Conservation (phyloP, 805 yeast species). For the Candida khao-thaluensis region DNA sequence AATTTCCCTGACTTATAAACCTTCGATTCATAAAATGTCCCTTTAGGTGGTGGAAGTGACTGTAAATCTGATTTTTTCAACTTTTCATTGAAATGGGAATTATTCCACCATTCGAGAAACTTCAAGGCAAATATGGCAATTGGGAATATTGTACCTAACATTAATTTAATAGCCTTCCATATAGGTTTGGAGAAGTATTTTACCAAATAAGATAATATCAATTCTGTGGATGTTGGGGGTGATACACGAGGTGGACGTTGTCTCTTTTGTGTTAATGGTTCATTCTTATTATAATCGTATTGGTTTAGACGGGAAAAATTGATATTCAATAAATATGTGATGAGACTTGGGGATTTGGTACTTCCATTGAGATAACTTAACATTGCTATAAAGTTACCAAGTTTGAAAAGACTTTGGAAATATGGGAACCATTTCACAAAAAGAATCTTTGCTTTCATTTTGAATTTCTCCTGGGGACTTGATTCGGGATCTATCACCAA, state of each 20-base stretch:
- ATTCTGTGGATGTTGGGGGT: slow-evolving; percentile 43
- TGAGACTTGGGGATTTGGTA: slow-evolving; percentile 58
- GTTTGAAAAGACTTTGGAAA: slow-evolving; percentile 44
- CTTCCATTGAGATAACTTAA: slow-evolving; percentile 66
- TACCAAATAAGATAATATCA: slow-evolving; percentile 23
- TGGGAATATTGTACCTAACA: slow-evolving; percentile 63
- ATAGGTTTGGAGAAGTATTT: slow-evolving; percentile 26
- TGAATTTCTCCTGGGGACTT: slow-evolving; percentile 23
- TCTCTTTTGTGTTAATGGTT: slow-evolving; percentile 15
- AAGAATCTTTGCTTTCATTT: slow-evolving; percentile 30
- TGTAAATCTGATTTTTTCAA: slow-evolving; percentile 51
- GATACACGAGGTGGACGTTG: slow-evolving; percentile 27
- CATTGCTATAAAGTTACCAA: slow-evolving; percentile 55
- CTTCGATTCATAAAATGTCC: slow-evolving; percentile 10
- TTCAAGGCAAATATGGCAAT: slow-evolving; percentile 77
- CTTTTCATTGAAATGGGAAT: slow-evolving; percentile 66
- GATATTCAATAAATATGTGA: slow-evolving; percentile 60
- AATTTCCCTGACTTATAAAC: slow-evolving; percentile 29
- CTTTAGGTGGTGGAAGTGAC: slow-evolving; percentile 48
- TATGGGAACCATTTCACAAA: slow-evolving; percentile 66
- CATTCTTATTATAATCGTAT: slow-evolving; percentile 45
- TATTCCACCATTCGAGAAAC: slow-evolving; percentile 91
- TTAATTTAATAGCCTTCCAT: slow-evolving; percentile 29
- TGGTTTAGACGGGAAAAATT: slow-evolving; percentile 62
- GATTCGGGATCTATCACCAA: slow-evolving; percentile 22